Base-by-base conservation (phyloP, 148 eudicot species). In the Rhododendron vialii region DNA sequence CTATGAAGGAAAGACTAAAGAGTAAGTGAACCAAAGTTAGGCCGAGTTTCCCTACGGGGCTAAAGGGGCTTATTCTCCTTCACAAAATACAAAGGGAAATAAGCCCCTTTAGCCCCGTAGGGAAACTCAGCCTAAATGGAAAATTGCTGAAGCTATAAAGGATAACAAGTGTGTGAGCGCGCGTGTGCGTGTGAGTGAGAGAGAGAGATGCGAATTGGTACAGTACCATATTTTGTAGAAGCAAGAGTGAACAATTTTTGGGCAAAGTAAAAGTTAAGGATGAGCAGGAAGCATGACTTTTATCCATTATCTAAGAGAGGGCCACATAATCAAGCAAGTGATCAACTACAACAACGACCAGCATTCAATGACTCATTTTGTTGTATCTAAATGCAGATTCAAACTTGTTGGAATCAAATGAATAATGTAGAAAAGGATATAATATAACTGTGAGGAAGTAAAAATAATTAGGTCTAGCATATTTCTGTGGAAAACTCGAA, bases 311-410 rank as follows among this genome's bases (percentile, higher is more conserved):
- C 71, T 18, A 11, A 14, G 71, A n/a, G 14, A 81, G 8, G 15
- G 43, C 14, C 83, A 24, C 30, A 4, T 35, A 57, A 41, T 61
- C 18, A 22, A 82, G 33, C 76, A 63, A 28, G 63, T 14, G 38
- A 59, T 18, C 76, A 82, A 47, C 36, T 63, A 35, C 8, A 50
- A 24, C 53, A 41, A 20, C 45, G 76, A 82, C 43, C 84, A 63
- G 76, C 26, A 83, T 35, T 30, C 47, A 63, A 43, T 24, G 45
- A 24, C 36, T 43, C 14, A 22, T 83, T n/a, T 38, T 77, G 24
- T 77, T 77, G 80, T n/a, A 41, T 20, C 48, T 76, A 76, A 20
- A 76, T 76, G 50, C 80, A 41, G 80, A 76, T 38, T 76, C 53
- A 43, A 43, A 47, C n/a, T 43, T 45, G 30, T 78, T 26, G 41